Base-by-base conservation (phyloP, 2,329 filamentous ascomycete genomes). In the Exophiala sp. region DNA sequence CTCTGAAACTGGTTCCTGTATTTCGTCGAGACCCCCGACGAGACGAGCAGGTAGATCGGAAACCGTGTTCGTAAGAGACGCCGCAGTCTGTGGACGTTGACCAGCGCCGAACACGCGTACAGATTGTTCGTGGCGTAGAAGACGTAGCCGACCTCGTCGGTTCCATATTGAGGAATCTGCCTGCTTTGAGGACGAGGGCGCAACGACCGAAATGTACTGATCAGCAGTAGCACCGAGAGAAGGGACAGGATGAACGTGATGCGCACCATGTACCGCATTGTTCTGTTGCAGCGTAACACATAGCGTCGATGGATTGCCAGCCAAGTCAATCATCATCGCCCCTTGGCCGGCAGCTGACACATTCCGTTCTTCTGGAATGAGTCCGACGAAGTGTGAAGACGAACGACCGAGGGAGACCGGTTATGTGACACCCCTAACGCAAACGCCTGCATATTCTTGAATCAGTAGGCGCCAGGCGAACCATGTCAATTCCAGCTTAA, bases 21-120 rank as follows among this genome's bases (percentile, higher is more conserved):
- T 21, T 8, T 19, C 9, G 2, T 3, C 8, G 35, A 41, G 14
- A 48, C 45, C 2, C 10, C 35, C 4, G 9, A 13, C 23, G 37
- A 41, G 4, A 42, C 45, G 9, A 48, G 45, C 21, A 48, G 19
- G 27, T 48, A 48, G 9, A 48, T 42, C 8, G 45, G 45, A 30
- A 32, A 27, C 10, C 14, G 22, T 2, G 45, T 48, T 14, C 23
- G 35, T 13, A 48, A 48, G 23, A 48, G 18, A 7, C 21, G 22
- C 7, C 35, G 37, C 4, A 48, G 37, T 13, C 45, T 35, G 45
- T 48, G 37, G 22, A 41, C 19, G 27, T 48, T 48, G 35, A 48
- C 37, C 37, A 48, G 27, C 7, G 37, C 37, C n/a, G 35, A 41
- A 21, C 45, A 48, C 16, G 45, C 45, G 45, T 48, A 48, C 19